Base-by-base conservation (phyloP, 2,329 filamentous ascomycete genomes). In the Diaporthe citri region DNA sequence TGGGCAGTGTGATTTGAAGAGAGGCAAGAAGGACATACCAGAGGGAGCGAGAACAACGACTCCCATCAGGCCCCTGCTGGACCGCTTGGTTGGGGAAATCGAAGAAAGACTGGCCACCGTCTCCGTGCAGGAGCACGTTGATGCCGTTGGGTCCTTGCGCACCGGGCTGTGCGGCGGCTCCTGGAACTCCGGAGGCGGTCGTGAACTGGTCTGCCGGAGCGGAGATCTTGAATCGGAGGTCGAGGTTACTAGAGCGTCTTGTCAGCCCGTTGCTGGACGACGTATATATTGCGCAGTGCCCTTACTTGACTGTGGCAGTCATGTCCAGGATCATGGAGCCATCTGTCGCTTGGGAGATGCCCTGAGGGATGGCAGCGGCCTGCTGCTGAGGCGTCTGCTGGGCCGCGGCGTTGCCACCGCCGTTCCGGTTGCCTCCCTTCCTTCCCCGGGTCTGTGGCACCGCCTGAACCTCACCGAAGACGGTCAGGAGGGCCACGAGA, bases 21-120 rank as follows among this genome's bases (percentile, higher is more conserved):
- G 55, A 72, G 25, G 76, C 9, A 75, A 78, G 3, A 15, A 5
- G 41, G 15, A 25, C 64, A 31, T 55, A 69, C 64, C 64, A 55
- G 64, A 69, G 8, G 90, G 90, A 0, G 90, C 88, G 17, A 91
- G 86, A 2, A 90, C 81, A 12, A 84, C 88, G 13, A 89, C 87
- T 75, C 88, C 88, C 80, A 88, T 88, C 43, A 88, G 85, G 85
- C 76, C 86, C 86, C 69, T 82, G 80, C 72, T 87, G 86, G 15
- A 90, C 86, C 25, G 84, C 86, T 77, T 90, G 87, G 80, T 90
- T 90, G 48, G 88, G 88, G 82, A 90, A 89, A 79, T 89, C 88
- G 81, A 89, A 88, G 84, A 90, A 90, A 17, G 87, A 89, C 78
- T 90, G 87, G 9, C 90, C 90, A 56, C 90, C 89, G 79, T 91